Percentiles rank a stretch among this genome's conserved stretches.
Conservation (phyloP, 371 early-diverging fungal species). For the Mucor velutinosus region DNA sequence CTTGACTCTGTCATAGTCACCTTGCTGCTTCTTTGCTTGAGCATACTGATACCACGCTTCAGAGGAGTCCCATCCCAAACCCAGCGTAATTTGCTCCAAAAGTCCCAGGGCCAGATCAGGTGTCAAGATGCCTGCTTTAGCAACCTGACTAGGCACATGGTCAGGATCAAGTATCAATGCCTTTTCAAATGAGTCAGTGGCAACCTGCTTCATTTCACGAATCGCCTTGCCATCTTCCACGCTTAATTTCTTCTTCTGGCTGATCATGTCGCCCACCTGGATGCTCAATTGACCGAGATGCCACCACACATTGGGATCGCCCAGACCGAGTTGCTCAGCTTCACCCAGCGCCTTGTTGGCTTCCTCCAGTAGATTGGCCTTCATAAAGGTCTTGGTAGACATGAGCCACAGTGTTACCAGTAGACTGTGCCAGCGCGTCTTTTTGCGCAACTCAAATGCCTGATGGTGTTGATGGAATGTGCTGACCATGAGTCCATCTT, state of each 20-base stretch:
- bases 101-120: conserved; percentile 31
- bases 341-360: conserved; percentile 65
- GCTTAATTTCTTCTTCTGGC: background rate
- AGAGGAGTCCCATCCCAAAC: conserved; percentile 33
- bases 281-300: conserved; percentile 54
- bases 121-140: conserved; percentile 25
- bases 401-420: conserved; percentile 56
- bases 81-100: conserved; percentile 24
- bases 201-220: conserved; percentile 29
- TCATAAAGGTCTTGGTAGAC: conserved; percentile 61
- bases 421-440: conserved; percentile 30
- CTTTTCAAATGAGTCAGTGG: conserved; percentile 37
- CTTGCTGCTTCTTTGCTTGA: conserved; percentile 14
- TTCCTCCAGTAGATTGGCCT: conserved; percentile 60
- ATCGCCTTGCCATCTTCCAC: background rate
- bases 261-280: conserved; percentile 19
- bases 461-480: conserved; percentile 18
- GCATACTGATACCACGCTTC: conserved; percentile 35
- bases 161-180: conserved; percentile 36
- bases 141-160: conserved; percentile 32
- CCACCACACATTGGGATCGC: conserved; percentile 59
- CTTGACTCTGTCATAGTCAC: conserved; percentile 25
- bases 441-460: conserved; percentile 25
- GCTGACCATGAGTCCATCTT: conserved; percentile 10
- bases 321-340: conserved; percentile 56